Evolutionary conservation across 2,329 filamentous ascomycete genomes (phyloP), one percentile per base, ranked within the genome.

Genomic region (Fusarium nygamai): DNA sequence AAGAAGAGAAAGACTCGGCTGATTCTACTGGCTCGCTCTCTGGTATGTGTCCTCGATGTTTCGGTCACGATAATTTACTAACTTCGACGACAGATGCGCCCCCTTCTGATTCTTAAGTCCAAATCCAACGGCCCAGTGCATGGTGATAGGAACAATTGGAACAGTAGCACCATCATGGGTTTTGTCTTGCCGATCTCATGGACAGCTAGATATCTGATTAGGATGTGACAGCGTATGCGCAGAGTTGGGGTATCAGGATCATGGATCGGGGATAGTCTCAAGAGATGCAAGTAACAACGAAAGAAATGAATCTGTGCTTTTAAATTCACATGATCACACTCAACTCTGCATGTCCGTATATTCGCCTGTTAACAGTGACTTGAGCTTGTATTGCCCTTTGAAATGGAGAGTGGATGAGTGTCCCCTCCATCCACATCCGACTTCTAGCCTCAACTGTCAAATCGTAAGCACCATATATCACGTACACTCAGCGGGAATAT

Each of bases 191-290:
- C 44, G n/a, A 74, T 64, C 43, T 70, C 64, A 56, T 58, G 48
- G 19, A 62, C 36, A 54, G 46, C 58, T 73, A 74, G 54, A 69
- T 74, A 74, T 69, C 68, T 72, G 57, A 62, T 74, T 36, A 65
- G 44, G 60, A 46, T 75, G 64, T 69, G 53, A 56, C 36, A 61
- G 46, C 51, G 38, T 53, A 59, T 64, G 39, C 57, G 34, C 29
- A 46, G 51, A 62, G 72, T 66, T 68, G 53, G 61, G 59, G 72
- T 70, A 69, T 50, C 44, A 75, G 57, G 51, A 53, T 53, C 61
- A 31, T 62, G 36, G 38, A 54, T 63, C 43, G 36, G 56, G 58
- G 36, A 69, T 29, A 65, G 46, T 57, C 44, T 64, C 39, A 41
- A 41, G 36, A 33, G 62, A 65, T 51, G 39, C 54, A 67, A 57